A percentile compares a stretch with the other conserved stretches of the same genome.
Conservation (phyloP, 2,329 filamentous ascomycete species). For the Calycina marina region DNA sequence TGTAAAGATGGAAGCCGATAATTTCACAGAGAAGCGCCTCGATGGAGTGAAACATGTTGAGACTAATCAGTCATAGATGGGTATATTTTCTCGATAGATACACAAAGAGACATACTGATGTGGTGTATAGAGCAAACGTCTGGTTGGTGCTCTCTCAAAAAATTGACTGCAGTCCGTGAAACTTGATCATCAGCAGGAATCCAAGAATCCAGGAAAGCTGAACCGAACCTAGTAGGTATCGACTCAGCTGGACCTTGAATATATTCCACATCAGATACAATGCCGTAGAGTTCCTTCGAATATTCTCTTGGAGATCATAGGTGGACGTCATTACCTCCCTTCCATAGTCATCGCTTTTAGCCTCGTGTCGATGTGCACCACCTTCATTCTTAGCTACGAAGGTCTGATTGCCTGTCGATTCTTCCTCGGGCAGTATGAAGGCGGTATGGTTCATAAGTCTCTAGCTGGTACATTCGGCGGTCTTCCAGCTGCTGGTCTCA, state of each 20-base stretch:
- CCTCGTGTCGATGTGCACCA: constrained; percentile 30
- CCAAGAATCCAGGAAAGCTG: no score
- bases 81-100: no score
- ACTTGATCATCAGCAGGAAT: no score
- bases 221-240: constrained; percentile 34
- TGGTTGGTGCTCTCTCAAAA: no score
- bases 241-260: constrained; percentile 46
- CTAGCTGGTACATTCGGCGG: constrained; percentile 72
- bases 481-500: constrained; percentile 38
- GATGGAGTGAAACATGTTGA: no score
- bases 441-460: constrained; percentile 46
- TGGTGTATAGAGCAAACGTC: no score
- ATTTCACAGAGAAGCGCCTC: no score
- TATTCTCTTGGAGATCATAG: constrained; percentile 6
- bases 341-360: constrained; percentile 29
- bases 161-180: no score
- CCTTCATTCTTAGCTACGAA: constrained; percentile 28
- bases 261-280: constrained; percentile 50
- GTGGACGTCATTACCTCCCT: constrained; percentile 26
- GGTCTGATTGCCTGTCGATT: constrained; percentile 32
- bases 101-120: no score
- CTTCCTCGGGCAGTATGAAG: constrained; percentile 32
- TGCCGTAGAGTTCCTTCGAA: constrained; percentile 39
- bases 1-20: no score
- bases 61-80: no score